phyloP scores from a whole-genome alignment of 2,329 filamentous ascomycete species.

The Elsinoe batatas region DNA sequence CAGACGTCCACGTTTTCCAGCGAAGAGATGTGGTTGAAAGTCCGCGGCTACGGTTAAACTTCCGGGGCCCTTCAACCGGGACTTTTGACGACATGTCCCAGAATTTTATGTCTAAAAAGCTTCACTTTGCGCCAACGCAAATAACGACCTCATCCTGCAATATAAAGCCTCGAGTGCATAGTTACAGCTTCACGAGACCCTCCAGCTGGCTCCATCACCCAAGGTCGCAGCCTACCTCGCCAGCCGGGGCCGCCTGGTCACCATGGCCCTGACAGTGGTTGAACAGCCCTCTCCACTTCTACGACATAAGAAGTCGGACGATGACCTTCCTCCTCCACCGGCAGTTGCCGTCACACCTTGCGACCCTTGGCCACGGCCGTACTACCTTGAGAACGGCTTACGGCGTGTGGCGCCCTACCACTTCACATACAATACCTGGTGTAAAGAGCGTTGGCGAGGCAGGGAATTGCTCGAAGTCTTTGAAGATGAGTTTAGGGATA shows the following conservation, averaged over 20 bases:
- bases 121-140: not conserved
- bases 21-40: not conserved
- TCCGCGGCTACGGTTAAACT: not conserved
- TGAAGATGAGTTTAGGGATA: slow-evolving; percentile 80
- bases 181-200: too few species aligned
- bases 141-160: too few species aligned
- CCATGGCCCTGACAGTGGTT: slow-evolving; percentile 37
- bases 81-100: not conserved
- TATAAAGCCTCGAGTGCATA: too few species aligned
- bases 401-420: slow-evolving; percentile 79
- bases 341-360: slow-evolving; percentile 43
- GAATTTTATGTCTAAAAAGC: not conserved
- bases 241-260: slow-evolving; percentile 35
- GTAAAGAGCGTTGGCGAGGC: slow-evolving; percentile 87
- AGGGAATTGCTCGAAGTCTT: slow-evolving; percentile 79
- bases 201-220: slow-evolving; percentile 40
- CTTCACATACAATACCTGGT: slow-evolving; percentile 89
- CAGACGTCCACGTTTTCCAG: not conserved
- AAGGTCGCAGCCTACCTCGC: slow-evolving; percentile 44
- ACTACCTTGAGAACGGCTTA: slow-evolving; percentile 73
- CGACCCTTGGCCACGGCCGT: slow-evolving; percentile 57
- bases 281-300: slow-evolving; percentile 20
- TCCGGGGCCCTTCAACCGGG: not conserved
- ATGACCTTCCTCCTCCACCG: slow-evolving; percentile 37
- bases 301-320: slow-evolving; percentile 22